Percentiles rank a stretch among this genome's conserved stretches.
Conservation (phyloP, 805 yeast species). For the Saccharomyces jurei region DNA sequence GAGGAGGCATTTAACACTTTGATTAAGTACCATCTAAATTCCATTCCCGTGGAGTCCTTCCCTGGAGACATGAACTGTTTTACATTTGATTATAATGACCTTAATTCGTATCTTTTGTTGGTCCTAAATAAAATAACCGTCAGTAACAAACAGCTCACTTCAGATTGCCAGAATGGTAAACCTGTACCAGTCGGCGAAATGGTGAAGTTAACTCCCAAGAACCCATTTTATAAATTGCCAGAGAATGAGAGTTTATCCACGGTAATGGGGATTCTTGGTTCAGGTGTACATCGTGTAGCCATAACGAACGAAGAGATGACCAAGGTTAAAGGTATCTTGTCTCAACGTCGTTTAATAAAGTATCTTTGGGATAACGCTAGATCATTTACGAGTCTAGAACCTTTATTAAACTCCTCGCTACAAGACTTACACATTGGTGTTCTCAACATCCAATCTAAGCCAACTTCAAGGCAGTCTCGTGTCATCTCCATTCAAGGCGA, state of each 20-base stretch:
- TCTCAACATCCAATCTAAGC: conserved; percentile 28
- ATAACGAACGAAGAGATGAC: conserved; percentile 49
- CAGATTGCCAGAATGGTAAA: conserved; percentile 73
- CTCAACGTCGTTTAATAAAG: conserved; percentile 80
- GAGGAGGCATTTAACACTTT: conserved; percentile 83
- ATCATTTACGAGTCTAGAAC: conserved; percentile 73
- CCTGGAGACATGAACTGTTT: conserved; percentile 58
- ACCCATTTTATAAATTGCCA: conserved; percentile 73
- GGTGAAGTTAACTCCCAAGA: conserved; percentile 74
- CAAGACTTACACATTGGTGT: conserved; percentile 72
- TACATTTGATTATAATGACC: conserved; percentile 86
- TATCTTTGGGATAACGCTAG: conserved; percentile 92
- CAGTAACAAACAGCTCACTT: conserved; percentile 27
- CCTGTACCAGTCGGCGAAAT: conserved; percentile 90
- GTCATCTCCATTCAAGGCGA: conserved; percentile 84
- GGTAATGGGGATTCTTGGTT: conserved; percentile 83
- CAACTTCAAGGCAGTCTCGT: conserved; percentile 37
- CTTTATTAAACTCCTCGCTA: conserved; percentile 57
- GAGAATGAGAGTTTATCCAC: conserved; percentile 60
- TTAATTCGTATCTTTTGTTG: conserved; percentile 75
- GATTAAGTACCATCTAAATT: conserved; percentile 64
- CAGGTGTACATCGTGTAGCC: conserved; percentile 92
- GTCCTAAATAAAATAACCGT: conserved; percentile 65
- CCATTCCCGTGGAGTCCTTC: conserved; percentile 66
- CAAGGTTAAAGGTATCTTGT: conserved; percentile 70